Conservation (phyloP, 2,329 filamentous ascomycete genomes). For the Esteya vermicola region DNA sequence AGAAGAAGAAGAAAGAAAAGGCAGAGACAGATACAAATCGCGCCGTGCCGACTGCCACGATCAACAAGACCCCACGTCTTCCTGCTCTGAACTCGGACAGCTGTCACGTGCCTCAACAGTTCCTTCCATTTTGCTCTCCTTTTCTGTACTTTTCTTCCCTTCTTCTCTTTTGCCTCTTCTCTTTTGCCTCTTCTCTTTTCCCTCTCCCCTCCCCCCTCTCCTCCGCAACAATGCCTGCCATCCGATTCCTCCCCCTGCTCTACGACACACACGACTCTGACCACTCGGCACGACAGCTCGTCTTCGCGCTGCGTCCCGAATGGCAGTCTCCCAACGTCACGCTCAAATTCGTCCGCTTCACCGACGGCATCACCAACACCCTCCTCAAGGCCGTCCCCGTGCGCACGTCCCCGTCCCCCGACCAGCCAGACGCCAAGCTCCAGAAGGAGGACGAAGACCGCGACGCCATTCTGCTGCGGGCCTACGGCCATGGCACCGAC, state of each 20-base stretch:
- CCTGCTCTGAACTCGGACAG: too few species aligned
- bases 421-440: too few species aligned
- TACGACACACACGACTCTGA: slow-evolving; percentile 70
- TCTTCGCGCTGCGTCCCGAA: slow-evolving; percentile 66
- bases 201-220: too few species aligned
- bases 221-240: slow-evolving; percentile 7
- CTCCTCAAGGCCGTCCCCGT: slow-evolving; percentile 67
- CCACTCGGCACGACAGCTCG: slow-evolving; percentile 63
- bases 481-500: slow-evolving; percentile 89
- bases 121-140: too few species aligned
- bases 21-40: too few species aligned
- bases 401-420: too few species aligned
- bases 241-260: slow-evolving; percentile 55
- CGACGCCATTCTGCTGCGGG: slow-evolving; percentile 77
- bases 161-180: neutral
- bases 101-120: neutral
- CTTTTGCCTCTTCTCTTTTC: neutral
- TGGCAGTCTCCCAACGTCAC: slow-evolving; percentile 40
- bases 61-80: too few species aligned
- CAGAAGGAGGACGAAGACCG: slow-evolving; percentile 64
- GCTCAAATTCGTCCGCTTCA: slow-evolving; percentile 79
- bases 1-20: too few species aligned
- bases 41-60: too few species aligned
- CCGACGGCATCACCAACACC: slow-evolving; percentile 96
- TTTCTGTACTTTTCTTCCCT: neutral